These are phyloP conservation scores for Strobilomyces confusus DNA, from an alignment of 768 basidiomycete genomes.

Conservation along the genomic window DNA sequence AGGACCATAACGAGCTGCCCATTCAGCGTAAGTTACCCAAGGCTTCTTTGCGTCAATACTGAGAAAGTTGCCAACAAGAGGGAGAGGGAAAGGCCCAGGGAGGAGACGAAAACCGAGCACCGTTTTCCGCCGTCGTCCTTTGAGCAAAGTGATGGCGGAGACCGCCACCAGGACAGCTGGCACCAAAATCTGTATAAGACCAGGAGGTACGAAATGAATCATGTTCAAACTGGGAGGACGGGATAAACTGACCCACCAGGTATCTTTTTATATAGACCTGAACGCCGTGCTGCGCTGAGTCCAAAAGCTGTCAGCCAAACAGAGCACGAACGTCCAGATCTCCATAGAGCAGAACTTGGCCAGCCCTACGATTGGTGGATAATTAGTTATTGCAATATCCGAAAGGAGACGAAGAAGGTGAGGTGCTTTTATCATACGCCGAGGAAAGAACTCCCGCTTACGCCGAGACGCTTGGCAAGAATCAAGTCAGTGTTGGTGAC, in stretches of 20 bases:
- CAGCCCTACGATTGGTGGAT: too few relatives aligned
- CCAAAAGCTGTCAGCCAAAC: too few relatives aligned
- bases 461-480: too few relatives aligned
- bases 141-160: background rate
- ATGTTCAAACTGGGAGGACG: background rate
- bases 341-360: too few relatives aligned
- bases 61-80: slow-evolving; percentile 17
- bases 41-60: slow-evolving; percentile 15
- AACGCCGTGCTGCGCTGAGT: too few relatives aligned
- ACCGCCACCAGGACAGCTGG: background rate
- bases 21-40: slow-evolving; percentile 20
- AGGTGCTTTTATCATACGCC: too few relatives aligned
- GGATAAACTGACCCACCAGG: background rate
- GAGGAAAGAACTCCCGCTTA: too few relatives aligned
- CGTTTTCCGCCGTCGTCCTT: background rate
- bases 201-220: background rate
- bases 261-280: too few relatives aligned
- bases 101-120: slow-evolving; percentile 4
- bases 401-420: too few relatives aligned
- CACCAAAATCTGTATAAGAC: background rate
- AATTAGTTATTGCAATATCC: too few relatives aligned
- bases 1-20: slow-evolving; percentile 18
- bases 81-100: slow-evolving; percentile 19
- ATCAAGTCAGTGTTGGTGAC: too few relatives aligned
- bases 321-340: too few relatives aligned